These are phyloP conservation scores for Pseudocercospora eumusae DNA, from an alignment of 2,329 filamentous ascomycete genomes.

Conservation along the genomic window DNA sequence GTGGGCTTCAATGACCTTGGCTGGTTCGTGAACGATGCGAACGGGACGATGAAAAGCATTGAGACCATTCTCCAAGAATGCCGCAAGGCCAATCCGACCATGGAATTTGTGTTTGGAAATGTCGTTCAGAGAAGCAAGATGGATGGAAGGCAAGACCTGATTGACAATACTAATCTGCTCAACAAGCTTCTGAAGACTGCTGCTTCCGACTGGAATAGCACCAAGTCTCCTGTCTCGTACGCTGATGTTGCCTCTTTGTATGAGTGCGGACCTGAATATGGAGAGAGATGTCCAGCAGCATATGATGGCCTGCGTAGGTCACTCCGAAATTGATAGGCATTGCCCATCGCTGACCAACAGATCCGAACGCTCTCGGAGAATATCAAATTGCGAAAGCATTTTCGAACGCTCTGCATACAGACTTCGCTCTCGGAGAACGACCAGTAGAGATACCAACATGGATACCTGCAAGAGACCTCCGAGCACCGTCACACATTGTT, in stretches of 20 bases:
- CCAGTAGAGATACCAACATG: slow-evolving; percentile 10
- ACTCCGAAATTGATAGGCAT: slow-evolving; percentile 30
- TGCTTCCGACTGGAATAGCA: slow-evolving; percentile 33
- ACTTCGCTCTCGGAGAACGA: slow-evolving; percentile 15
- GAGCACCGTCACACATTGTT: slow-evolving; percentile 11
- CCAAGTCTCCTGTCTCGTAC: slow-evolving; percentile 37
- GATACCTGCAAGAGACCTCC: slow-evolving; percentile 18
- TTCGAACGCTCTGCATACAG: slow-evolving; percentile 24
- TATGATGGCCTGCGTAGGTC: slow-evolving; percentile 24
- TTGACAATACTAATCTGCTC: slow-evolving; percentile 26
- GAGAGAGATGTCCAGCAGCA: slow-evolving; percentile 14
- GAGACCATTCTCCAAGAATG: slow-evolving; percentile 38
- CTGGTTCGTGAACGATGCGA: slow-evolving; percentile 29
- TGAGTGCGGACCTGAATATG: slow-evolving; percentile 24
- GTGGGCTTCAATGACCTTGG: slow-evolving; percentile 35
- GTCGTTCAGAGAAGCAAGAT: slow-evolving; percentile 28
- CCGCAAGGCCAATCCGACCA: slow-evolving; percentile 33
- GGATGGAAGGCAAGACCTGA: slow-evolving; percentile 27
- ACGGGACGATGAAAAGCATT: slow-evolving; percentile 32
- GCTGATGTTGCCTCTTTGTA: slow-evolving; percentile 39
- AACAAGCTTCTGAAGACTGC: slow-evolving; percentile 27
- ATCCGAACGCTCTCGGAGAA: slow-evolving; percentile 48
- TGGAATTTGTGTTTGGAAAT: slow-evolving; percentile 30
- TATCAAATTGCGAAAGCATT: slow-evolving; percentile 49
- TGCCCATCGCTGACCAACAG: slow-evolving; percentile 42